phyloP scores from a whole-genome alignment of 2,329 filamentous ascomycete species.

The Diaporthe sp. region DNA sequence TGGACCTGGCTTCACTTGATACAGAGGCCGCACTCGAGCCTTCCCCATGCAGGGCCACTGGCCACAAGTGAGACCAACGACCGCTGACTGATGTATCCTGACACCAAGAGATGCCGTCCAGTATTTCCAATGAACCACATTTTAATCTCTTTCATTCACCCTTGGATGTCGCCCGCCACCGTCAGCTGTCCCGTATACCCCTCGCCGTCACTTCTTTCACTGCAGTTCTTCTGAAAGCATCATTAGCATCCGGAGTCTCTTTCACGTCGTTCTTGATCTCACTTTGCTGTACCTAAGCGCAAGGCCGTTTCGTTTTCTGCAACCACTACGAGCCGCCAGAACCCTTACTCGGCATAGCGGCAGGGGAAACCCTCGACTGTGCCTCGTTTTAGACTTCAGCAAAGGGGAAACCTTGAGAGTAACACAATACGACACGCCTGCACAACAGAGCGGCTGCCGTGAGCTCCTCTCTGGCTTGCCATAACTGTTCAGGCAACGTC shows the following conservation, averaged over 20 bases:
- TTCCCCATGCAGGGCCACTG: background rate
- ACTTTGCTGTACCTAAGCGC: background rate
- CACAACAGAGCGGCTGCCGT: conserved; percentile 4
- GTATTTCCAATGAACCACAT: background rate
- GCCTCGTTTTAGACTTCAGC: conserved; percentile 4
- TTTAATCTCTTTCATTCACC: conserved; percentile 11
- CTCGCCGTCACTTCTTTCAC: background rate
- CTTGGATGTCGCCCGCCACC: background rate
- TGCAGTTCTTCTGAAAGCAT: conserved; percentile 22
- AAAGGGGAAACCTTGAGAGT: conserved; percentile 19
- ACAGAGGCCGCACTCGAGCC: background rate
- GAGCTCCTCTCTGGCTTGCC: background rate
- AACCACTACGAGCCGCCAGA: background rate
- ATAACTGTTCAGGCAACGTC: background rate
- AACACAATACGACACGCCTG: conserved; percentile 1
- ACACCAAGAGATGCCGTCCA: background rate
- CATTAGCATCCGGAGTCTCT: background rate
- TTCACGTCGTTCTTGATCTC: background rate
- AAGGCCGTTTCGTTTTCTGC: background rate
- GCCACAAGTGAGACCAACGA: background rate
- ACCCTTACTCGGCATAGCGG: conserved; percentile 18
- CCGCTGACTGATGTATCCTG: background rate
- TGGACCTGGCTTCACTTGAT: conserved; percentile 4
- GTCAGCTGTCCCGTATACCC: background rate
- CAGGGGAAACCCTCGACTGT: conserved; percentile 9